Percentiles rank a stretch among this genome's conserved stretches.
phyloP scores from a whole-genome alignment of 169 alveolate genomes.

The Toxoplasma gondii region DNA sequence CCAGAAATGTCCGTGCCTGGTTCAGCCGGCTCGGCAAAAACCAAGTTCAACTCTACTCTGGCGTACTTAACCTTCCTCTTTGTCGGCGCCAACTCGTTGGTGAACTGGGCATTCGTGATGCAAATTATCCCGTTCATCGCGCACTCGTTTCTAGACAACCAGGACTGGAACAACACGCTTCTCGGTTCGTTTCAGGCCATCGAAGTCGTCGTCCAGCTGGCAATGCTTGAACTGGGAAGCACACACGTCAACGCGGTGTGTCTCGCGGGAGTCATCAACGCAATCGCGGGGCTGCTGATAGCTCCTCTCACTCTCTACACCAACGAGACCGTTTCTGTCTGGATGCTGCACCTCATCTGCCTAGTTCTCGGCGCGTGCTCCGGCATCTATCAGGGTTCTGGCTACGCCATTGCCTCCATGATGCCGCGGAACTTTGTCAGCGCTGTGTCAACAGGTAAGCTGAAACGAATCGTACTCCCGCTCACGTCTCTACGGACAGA shows the following conservation, averaged over 20 bases:
- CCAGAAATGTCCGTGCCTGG: no score
- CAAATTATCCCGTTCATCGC: conserved; percentile 33
- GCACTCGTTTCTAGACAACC: neutral
- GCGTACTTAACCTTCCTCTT: conserved; percentile 15
- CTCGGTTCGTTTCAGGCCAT: conserved; percentile 27
- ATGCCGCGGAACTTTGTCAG: conserved; percentile 18
- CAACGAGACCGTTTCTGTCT: neutral
- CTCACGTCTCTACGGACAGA: neutral
- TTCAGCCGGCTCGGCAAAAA: no score
- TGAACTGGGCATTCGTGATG: conserved; percentile 29
- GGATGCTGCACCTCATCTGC: conserved; percentile 32
- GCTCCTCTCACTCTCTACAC: neutral
- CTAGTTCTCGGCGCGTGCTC: conserved; percentile 37
- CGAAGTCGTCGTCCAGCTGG: conserved; percentile 26
- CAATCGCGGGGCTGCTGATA: neutral
- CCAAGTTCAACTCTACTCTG: neutral
- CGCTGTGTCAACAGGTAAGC: conserved; percentile 14
- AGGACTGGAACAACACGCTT: conserved; percentile 34
- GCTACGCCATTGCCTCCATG: conserved; percentile 2
- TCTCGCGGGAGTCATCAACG: conserved; percentile 9
- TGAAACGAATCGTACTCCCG: neutral
- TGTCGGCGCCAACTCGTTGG: conserved; percentile 18
- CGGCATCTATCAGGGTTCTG: conserved; percentile 22
- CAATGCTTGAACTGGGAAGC: conserved; percentile 18
- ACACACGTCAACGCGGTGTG: neutral